A percentile compares a stretch with the other conserved stretches of the same genome.
These are phyloP conservation scores for Ceratopteris richardii DNA, from an alignment of 75 land plant species.

Conservation along the genomic window DNA sequence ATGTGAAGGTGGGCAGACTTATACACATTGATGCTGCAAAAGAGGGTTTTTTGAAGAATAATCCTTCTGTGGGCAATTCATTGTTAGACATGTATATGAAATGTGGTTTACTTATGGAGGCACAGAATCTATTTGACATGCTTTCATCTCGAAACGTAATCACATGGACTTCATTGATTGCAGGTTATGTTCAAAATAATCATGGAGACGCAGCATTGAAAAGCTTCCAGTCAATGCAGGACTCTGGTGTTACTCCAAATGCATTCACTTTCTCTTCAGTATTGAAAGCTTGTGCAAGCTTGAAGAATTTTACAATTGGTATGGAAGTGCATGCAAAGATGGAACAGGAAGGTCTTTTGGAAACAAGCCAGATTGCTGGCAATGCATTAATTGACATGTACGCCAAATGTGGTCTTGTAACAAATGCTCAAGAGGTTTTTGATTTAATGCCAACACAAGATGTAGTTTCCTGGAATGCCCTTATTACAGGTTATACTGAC, in stretches of 20 bases:
- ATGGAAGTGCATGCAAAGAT: neutral
- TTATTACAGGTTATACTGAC: constrained; percentile 19
- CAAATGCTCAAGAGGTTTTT: constrained; percentile 17
- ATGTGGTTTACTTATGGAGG: constrained; percentile 1
- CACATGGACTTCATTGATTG: constrained; percentile 32
- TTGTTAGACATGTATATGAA: constrained; percentile 25
- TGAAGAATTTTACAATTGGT: constrained; percentile 1
- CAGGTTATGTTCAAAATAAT: constrained; percentile 16
- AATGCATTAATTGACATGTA: constrained; percentile 23
- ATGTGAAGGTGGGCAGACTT: constrained; percentile 25
- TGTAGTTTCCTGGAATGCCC: constrained; percentile 20
- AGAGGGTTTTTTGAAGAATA: constrained; percentile 15
- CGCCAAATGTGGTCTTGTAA: constrained; percentile 19
- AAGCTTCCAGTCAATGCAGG: constrained; percentile 14
- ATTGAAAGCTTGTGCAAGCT: constrained; percentile 14
- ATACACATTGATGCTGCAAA: constrained; percentile 36
- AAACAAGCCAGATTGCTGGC: constrained; percentile 3
- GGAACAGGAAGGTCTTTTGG: neutral
- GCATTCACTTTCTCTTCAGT: constrained; percentile 6
- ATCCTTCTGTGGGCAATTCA: constrained; percentile 16
- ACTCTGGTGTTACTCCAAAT: constrained; percentile 13
- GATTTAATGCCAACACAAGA: constrained; percentile 10
- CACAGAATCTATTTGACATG: constrained; percentile 17
- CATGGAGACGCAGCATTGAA: constrained; percentile 7
- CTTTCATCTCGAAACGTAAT: constrained; percentile 12